Conservation (phyloP, 257 asterid genomes). For the Salvia miltiorrhiza region DNA sequence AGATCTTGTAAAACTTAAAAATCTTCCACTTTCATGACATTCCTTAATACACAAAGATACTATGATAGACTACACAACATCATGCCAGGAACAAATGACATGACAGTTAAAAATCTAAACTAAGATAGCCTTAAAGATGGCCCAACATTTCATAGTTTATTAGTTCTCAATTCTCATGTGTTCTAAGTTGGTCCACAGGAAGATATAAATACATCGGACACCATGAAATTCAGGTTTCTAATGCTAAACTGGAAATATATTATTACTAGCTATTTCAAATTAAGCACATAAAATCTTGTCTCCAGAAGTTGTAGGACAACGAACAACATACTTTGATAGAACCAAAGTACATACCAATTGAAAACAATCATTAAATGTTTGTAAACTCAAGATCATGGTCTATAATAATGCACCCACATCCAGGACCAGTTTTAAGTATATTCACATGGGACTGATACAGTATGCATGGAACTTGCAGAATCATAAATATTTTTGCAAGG, state of each 20-base stretch:
- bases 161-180: conserved; percentile 8
- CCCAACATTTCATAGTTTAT: not conserved
- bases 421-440: conserved; percentile 1
- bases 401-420: not conserved
- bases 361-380: not conserved
- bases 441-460: not conserved
- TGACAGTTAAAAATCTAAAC: not conserved
- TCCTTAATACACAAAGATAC: not conserved
- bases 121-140: conserved; percentile 1
- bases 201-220: not conserved
- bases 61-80: not conserved
- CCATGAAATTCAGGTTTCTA: not conserved
- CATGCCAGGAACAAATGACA: not conserved
- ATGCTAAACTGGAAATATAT: not conserved
- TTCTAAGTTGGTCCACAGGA: not conserved
- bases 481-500: not conserved
- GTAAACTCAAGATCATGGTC: not conserved
- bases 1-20: not conserved
- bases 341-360: not conserved
- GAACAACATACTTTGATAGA: not conserved
- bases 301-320: not conserved
- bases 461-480: not conserved
- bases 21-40: not conserved
- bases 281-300: not conserved
- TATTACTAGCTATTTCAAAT: conserved; percentile 4